Evolutionary conservation across 1,284 basidiomycete species (phyloP).

Genomic region (Ustilago esculenta): DNA sequence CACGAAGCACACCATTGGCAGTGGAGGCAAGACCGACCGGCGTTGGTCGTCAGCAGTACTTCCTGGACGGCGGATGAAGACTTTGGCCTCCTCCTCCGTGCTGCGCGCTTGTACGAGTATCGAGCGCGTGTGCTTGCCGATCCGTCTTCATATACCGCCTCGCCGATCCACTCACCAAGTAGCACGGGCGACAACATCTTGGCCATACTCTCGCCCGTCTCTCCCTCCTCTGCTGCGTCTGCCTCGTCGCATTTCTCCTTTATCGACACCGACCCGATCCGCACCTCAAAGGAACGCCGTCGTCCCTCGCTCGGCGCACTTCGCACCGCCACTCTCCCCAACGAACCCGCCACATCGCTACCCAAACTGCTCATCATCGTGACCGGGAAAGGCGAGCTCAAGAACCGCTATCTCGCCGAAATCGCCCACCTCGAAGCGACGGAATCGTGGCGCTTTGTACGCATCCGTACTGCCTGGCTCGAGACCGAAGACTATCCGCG

Average conservation of each 20-base stretch:
- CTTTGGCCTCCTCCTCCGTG: conserved; percentile 76
- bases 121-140: conserved; percentile 67
- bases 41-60: conserved; percentile 88
- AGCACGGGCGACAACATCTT: conserved; percentile 15
- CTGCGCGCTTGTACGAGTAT: conserved; percentile 73
- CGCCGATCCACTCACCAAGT: conserved; percentile 18
- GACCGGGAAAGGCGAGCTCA: conserved; percentile 89
- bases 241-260: conserved; percentile 3
- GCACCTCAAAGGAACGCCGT: conserved; percentile 28
- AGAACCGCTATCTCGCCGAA: conserved; percentile 77
- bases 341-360: conserved; percentile 31
- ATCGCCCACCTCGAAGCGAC: conserved; percentile 72
- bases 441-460: conserved; percentile 80
- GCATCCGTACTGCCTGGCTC: conserved; percentile 72
- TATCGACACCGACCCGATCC: conserved; percentile 4
- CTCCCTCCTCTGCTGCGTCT: conserved; percentile 15
- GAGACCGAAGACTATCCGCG: conserved; percentile 55
- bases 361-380: conserved; percentile 75
- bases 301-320: conserved; percentile 36
- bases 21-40: conserved; percentile 72
- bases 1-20: too few species aligned
- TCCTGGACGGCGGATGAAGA: conserved; percentile 99
- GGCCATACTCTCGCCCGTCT: conserved; percentile 19
- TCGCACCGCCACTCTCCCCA: conserved; percentile 24
- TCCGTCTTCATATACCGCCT: not conserved